Base-by-base conservation (phyloP, 768 basidiomycete genomes). In the Fomitopsis pulvina region DNA sequence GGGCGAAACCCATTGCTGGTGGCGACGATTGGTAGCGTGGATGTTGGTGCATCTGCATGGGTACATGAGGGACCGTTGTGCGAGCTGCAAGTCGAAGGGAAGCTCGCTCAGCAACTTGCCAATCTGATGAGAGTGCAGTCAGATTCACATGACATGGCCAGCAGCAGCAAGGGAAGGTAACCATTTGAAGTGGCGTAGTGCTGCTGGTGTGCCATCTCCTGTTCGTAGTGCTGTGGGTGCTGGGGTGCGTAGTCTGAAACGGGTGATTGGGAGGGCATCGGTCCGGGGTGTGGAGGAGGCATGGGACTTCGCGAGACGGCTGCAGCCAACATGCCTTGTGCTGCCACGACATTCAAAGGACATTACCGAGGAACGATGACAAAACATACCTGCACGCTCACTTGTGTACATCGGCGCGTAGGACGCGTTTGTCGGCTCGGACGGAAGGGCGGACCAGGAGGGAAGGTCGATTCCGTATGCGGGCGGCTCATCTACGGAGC, bases 71-170 rank as follows among this genome's bases (percentile, higher is more conserved):
- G 38, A 63, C 40, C 52, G 60, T 66, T 41, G 66, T 75, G 40
- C 81, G 78, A 28, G 80, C 79, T 40, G 74, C 76, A 58, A 83
- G 56, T 56, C 80, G 80, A 63, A 81, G 63, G 60, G 80, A 80
- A 48, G 71, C 78, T 51, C 83, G 68, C 58, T 82, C 76, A 60
- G 70, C 57, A 43, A 55, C 49, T 68, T 83, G 81, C 67, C 72
- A 82, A 53, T 63, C 79, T 79, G 62, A 30, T 22, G 52, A 57
- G 9, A 51, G 32, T 28, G 59, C 48, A 43, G 51, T 53, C 54
- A 54, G 57, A 55, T 42, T 53, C 54, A 60, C 60, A 52, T 27
- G 41, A 45, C 51, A 58, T 42, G 32, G 45, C 51, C n/a, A 49
- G 41, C 26, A 55, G 54, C 11, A 53, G 16, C 26, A 59, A 39